Conservation (phyloP, 441 rosid species). For the Biscutella laevigata region DNA sequence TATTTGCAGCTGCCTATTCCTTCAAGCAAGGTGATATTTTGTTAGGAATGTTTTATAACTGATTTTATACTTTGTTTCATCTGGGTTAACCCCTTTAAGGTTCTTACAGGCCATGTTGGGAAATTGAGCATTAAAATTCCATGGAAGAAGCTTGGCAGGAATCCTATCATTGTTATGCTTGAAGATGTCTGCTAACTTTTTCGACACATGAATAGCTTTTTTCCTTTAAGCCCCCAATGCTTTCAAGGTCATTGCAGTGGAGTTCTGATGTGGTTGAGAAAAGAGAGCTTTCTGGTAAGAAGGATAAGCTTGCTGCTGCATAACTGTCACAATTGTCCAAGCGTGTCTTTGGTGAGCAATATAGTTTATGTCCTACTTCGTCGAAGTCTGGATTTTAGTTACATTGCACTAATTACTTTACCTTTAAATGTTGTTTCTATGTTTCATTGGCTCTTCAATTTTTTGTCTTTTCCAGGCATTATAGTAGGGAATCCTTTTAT, state of each 20-base stretch:
- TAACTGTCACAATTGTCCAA: slow-evolving; percentile 76
- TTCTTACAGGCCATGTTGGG: slow-evolving; percentile 52
- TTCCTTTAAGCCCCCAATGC: neutral
- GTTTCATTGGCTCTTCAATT: neutral
- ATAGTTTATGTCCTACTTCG: neutral
- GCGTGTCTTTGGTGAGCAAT: slow-evolving; percentile 61
- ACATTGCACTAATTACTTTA: neutral
- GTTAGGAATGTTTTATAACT: neutral
- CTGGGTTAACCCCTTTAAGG: neutral
- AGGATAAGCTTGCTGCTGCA: slow-evolving; percentile 88
- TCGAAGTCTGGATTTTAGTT: neutral
- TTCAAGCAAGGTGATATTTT: slow-evolving; percentile 48
- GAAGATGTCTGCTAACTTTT: slow-evolving; percentile 39
- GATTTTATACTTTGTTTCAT: neutral
- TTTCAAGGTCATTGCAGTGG: slow-evolving; percentile 48
- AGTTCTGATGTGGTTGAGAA: slow-evolving; percentile 62
- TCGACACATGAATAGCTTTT: neutral
- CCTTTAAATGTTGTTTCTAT: neutral
- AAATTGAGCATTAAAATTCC: slow-evolving; percentile 71
- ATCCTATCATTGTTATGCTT: slow-evolving; percentile 57
- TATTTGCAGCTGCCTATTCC: slow-evolving; percentile 77
- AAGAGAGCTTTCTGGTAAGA: slow-evolving; percentile 81
- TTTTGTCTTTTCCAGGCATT: slow-evolving; percentile 44
- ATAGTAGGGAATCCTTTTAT: slow-evolving; percentile 67
- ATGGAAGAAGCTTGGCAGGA: slow-evolving; percentile 78